Percentiles rank a stretch among this genome's conserved stretches.
Conservation (phyloP, 1,139 yeast species). For the Yamadazyma dendronema region DNA sequence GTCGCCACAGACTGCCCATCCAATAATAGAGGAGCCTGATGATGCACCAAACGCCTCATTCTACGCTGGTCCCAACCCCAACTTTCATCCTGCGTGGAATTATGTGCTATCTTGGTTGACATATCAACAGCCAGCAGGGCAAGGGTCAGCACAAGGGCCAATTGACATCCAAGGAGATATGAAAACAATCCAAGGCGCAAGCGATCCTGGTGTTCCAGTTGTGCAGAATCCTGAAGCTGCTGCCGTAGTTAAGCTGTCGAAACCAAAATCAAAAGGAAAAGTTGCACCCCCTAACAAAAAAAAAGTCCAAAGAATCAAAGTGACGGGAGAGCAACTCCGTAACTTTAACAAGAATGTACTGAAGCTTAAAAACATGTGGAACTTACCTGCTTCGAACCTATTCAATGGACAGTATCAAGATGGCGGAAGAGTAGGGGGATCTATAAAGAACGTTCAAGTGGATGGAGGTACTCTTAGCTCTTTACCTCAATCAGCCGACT, state of each 20-base stretch:
- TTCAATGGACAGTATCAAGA: slow-evolving; percentile 12
- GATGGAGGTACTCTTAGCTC: slow-evolving; percentile 9
- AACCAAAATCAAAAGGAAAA: slow-evolving; percentile 2
- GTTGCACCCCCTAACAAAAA: slow-evolving; percentile 4
- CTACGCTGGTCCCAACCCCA: slow-evolving; percentile 25
- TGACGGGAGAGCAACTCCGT: slow-evolving; percentile 14
- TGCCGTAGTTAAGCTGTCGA: slow-evolving; percentile 1
- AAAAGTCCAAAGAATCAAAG: slow-evolving; percentile 10
- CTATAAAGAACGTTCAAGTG: neutral
- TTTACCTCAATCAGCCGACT: slow-evolving; percentile 15
- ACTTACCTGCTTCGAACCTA: slow-evolving; percentile 29
- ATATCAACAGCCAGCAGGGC: slow-evolving; percentile 20
- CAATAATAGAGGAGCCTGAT: slow-evolving; percentile 13
- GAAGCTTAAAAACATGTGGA: slow-evolving; percentile 33
- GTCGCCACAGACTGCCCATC: slow-evolving; percentile 7
- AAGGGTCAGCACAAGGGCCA: neutral
- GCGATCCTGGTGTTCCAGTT: neutral
- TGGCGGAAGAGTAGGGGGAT: slow-evolving; percentile 2
- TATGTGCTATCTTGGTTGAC: slow-evolving; percentile 38
- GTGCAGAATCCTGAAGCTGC: neutral
- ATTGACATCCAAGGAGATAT: neutral
- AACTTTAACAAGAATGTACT: slow-evolving; percentile 19
- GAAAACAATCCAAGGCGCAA: neutral
- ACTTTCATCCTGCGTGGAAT: slow-evolving; percentile 40
- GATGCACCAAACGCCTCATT: slow-evolving; percentile 6